These are phyloP conservation scores for Angophora floribunda DNA, from an alignment of 345 rosid species.

Conservation along the genomic window DNA sequence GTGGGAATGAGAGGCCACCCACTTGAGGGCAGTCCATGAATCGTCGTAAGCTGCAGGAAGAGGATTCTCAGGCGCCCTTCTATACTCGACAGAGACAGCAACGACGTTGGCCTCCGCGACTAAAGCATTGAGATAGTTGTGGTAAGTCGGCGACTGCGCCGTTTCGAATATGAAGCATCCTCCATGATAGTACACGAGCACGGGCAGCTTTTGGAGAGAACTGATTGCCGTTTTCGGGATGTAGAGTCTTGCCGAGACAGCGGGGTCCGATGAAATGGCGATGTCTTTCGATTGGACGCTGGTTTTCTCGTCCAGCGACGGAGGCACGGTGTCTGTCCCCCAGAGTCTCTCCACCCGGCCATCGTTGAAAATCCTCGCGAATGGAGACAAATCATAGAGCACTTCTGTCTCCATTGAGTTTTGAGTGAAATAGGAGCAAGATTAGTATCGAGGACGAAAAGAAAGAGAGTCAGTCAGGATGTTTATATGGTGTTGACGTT, in stretches of 20 bases:
- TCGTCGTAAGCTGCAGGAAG: slow-evolving; percentile 27
- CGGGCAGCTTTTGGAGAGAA: slow-evolving; percentile 14
- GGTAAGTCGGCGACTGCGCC: slow-evolving; percentile 6
- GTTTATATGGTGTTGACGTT: neutral
- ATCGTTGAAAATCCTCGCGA: slow-evolving; percentile 9
- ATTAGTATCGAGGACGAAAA: neutral
- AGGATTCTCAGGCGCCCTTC: slow-evolving; percentile 25
- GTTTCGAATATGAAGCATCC: slow-evolving; percentile 19
- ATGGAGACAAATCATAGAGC: slow-evolving; percentile 7
- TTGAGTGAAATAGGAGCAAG: neutral
- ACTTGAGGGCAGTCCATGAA: slow-evolving; percentile 27
- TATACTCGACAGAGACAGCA: slow-evolving; percentile 21
- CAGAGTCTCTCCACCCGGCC: slow-evolving; percentile 20
- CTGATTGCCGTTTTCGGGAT: neutral
- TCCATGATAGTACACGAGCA: slow-evolving; percentile 29
- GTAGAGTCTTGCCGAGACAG: slow-evolving; percentile 12
- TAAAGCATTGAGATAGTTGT: slow-evolving; percentile 4
- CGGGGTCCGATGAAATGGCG: neutral
- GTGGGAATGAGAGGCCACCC: slow-evolving; percentile 20
- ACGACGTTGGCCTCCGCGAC: slow-evolving; percentile 7
- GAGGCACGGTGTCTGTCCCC: slow-evolving; percentile 7
- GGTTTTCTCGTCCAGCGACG: neutral
- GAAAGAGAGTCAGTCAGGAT: neutral
- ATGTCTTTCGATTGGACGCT: slow-evolving; percentile 23
- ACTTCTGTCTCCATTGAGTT: neutral